Evolutionary conservation across 2,329 filamentous ascomycete genomes (phyloP).

Genomic region (Dendryphion nanum): DNA sequence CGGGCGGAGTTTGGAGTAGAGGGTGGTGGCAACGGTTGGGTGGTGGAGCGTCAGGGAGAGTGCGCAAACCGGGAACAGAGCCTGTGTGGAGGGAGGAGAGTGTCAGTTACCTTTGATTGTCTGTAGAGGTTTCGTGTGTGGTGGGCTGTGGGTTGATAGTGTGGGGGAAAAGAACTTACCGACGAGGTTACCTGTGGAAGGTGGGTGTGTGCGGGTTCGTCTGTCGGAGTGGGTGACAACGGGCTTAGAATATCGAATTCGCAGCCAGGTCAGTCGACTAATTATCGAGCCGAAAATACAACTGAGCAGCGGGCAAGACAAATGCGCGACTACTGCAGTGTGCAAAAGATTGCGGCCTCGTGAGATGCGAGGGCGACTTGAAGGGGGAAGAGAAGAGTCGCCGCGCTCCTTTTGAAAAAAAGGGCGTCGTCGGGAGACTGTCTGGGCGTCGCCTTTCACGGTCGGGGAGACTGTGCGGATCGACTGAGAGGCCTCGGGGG

Average conservation of each 20-base stretch:
- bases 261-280: slow-evolving; percentile 13
- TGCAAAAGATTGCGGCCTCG: no score
- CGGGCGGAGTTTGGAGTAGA: slow-evolving; percentile 10
- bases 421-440: slow-evolving; percentile 30
- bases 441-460: slow-evolving; percentile 31
- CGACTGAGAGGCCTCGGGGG: slow-evolving; percentile 3
- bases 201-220: slow-evolving; percentile 7
- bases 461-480: no score
- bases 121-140: no score
- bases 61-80: no score
- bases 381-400: slow-evolving; percentile 12
- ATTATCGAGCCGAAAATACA: slow-evolving; percentile 7
- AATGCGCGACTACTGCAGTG: slow-evolving; percentile 18
- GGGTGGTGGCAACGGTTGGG: no score
- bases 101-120: no score
- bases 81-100: no score
- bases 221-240: slow-evolving; percentile 18
- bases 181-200: no score
- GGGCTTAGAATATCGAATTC: slow-evolving; percentile 33
- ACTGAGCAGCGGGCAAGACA: slow-evolving; percentile 2
- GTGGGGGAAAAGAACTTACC: no score
- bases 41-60: no score
- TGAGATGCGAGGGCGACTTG: no score
- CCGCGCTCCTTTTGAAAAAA: slow-evolving; percentile 5
- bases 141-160: no score